Evolutionary conservation across 176 grass and related monocot genomes (phyloP).

Genomic region (Zea luxurians): DNA sequence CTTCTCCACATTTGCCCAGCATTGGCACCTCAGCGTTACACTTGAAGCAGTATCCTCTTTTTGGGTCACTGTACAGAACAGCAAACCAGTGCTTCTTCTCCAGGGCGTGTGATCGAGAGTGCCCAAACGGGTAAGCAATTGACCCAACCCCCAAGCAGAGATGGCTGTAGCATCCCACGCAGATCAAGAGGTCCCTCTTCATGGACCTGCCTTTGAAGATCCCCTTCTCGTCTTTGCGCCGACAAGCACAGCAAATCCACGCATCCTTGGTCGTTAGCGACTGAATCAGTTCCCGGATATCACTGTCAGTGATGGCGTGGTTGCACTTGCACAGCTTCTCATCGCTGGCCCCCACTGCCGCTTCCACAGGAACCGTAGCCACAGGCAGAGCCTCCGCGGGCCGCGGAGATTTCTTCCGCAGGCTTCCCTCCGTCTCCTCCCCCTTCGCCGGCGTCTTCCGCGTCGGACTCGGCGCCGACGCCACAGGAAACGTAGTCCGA

Average conservation of each 20-base stretch:
- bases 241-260: not conserved
- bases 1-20: not conserved
- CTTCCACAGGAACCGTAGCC: not conserved
- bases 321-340: not conserved
- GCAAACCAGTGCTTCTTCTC: not conserved
- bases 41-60: conserved; percentile 28
- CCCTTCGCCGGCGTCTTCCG: not conserved
- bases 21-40: not conserved
- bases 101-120: not conserved
- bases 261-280: not conserved
- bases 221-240: not conserved
- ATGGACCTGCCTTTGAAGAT: not conserved
- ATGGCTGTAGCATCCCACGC: not conserved
- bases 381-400: too few relatives aligned
- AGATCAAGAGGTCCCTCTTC: not conserved
- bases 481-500: too few relatives aligned
- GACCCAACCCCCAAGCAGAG: conserved; percentile 18
- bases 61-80: not conserved
- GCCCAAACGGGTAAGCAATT: not conserved
- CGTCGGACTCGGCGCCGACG: not conserved
- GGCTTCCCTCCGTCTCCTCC: not conserved
- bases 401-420: not conserved
- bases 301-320: not conserved
- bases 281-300: too few relatives aligned
- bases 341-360: not conserved